Evolutionary conservation across 2,329 filamentous ascomycete species (phyloP), one percentile per base, ranked within the genome.

Genomic region (Fonsecaea nubica): DNA sequence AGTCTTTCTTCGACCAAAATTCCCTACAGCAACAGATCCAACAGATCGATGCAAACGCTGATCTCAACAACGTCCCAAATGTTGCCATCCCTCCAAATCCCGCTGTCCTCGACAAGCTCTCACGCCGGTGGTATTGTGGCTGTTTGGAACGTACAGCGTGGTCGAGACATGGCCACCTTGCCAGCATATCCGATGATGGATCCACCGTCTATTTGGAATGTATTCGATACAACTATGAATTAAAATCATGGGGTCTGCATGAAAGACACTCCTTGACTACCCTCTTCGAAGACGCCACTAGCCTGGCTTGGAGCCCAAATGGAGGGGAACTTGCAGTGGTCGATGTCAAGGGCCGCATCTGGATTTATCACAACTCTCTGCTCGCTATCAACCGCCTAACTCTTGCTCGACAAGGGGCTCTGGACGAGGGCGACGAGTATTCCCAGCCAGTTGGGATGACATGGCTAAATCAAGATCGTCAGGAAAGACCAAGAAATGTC

Each of bases 241-340:
- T 64, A 32, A 62, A 62, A 15, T 58, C 64, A 15, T 73, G 70
- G 69, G 50, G 48, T 10, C 60, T 66, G 8, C 57, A 61, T 25
- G 58, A 61, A 12, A 68, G 67, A 50, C 63, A 67, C 45, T 45
- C 63, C 15, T 57, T 71, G 25, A 55, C 66, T n/a, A 67, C 69
- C 18, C 54, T 67, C 9, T 70, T 71, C 21, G 67, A 71, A 25
- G 64, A 72, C 50, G 64, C 67, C 40, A 88, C 91, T 18, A 93
- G 97, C 78, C 79, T 99, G 9, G 89, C 87, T 60, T 98, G 93
- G 92, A 91, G 91, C 58, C 87, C 89, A 13, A 84, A 86, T 4
- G 90, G 87, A 40, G 88, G 89, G 2, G 95, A 98, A 72, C 83
- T 99, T 62, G 93, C 93, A 1, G 86, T 95, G 18, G 85, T 95